Evolutionary conservation across 208 protist species (phyloP).

Genomic region (Acanthamoeba healyi): DNA sequence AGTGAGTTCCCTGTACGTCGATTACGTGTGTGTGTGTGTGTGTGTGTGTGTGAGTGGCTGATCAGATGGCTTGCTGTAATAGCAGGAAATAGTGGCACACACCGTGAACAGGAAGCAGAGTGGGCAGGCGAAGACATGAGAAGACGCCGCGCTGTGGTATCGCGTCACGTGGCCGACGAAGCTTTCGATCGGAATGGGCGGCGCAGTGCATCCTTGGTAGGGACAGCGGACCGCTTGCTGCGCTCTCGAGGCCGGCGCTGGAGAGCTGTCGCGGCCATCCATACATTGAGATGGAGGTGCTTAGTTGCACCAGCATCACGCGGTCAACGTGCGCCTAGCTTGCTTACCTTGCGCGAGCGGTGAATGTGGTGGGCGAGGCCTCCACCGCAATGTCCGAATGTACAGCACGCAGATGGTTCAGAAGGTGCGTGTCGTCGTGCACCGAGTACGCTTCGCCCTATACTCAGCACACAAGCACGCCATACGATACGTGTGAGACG

Average conservation of each 20-base stretch:
- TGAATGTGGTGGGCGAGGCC: too few species aligned
- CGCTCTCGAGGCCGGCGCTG: not conserved
- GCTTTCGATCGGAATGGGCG: not conserved
- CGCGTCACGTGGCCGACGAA: conserved; percentile 1
- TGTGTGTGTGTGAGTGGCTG: not conserved
- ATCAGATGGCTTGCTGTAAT: too few species aligned
- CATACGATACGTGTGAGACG: not conserved
- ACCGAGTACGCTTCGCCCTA: conserved; percentile 11
- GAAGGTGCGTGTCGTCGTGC: not conserved
- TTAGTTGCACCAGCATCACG: not conserved
- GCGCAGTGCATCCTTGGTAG: not conserved
- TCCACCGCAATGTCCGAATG: too few species aligned
- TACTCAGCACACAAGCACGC: not conserved
- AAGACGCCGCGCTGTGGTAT: not conserved
- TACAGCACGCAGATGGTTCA: not conserved
- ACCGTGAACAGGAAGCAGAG: not conserved
- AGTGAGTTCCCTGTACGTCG: not conserved
- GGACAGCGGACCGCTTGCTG: not conserved
- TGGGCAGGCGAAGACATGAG: not conserved
- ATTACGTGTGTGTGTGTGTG: not conserved
- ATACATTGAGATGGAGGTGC: not conserved
- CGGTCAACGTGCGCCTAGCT: too few species aligned
- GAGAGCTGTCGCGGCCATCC: too few species aligned
- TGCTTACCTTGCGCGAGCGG: too few species aligned
- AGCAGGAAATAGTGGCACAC: too few species aligned